These are phyloP conservation scores for Suhomyces wounanorum DNA, from an alignment of 1,139 yeast species.

Conservation along the genomic window DNA sequence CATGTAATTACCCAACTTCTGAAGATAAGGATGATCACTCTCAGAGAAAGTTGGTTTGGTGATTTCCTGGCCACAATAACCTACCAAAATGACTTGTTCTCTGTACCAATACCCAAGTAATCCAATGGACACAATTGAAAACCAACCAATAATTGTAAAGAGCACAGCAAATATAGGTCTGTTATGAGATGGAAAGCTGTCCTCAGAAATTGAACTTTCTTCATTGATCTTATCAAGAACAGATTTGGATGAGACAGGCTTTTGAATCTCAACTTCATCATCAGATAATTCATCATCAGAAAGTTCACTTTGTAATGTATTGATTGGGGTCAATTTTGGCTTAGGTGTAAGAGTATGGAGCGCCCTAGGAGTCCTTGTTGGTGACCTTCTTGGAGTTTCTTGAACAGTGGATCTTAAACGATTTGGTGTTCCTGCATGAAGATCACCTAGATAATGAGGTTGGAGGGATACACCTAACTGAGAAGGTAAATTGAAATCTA, in stretches of 20 bases:
- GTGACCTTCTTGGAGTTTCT: constrained; percentile 16
- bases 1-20: constrained; percentile 33
- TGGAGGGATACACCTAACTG: constrained; percentile 32
- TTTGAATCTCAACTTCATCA: constrained; percentile 15
- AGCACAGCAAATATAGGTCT: background rate
- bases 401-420: constrained; percentile 15
- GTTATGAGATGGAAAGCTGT: background rate
- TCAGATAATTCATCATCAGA: constrained; percentile 18
- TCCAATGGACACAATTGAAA: constrained; percentile 27
- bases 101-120: constrained; percentile 59
- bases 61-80: constrained; percentile 69
- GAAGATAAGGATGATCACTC: constrained; percentile 21
- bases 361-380: constrained; percentile 4
- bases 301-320: constrained; percentile 8
- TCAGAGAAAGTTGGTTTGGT: constrained; percentile 36
- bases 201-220: constrained; percentile 1
- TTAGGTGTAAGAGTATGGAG: constrained; percentile 17
- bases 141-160: constrained; percentile 25
- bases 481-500: constrained; percentile 24
- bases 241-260: background rate
- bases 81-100: constrained; percentile 58
- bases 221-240: background rate
- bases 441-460: constrained; percentile 8
- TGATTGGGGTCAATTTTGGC: constrained; percentile 19
- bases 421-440: constrained; percentile 16